Base-by-base conservation (phyloP, 768 basidiomycete genomes). In the Macrocybe gigantea region DNA sequence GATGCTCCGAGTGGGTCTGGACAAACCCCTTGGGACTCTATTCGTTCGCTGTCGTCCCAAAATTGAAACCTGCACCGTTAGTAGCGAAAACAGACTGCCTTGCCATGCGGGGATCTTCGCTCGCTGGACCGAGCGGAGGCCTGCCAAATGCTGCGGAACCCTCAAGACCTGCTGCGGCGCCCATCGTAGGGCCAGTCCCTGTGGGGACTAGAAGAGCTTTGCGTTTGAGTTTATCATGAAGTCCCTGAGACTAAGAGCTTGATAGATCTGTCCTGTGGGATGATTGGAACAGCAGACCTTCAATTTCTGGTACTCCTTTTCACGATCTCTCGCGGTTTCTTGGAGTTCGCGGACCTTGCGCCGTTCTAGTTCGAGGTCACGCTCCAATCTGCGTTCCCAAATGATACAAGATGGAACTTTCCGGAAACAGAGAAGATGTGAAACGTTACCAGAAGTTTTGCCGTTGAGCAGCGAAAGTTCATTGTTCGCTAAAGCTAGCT, bases 281-380 rank as follows among this genome's bases (percentile, higher is more conserved):
- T 7, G 44, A 45, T 30, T 45, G 39, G 29, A 6, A 33, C 32
- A 46, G 30, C 44, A 31, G 30, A 80, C 90, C 74, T 92, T 93
- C 36, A 93, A 77, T 59, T 88, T 91, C 48, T 87, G 85, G 58
- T 92, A 93, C 57, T 92, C 91, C 57, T 85, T 90, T 52, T 92
- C 90, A 56, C 82, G 75, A 57, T 91, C 88, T 56, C 81, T 76
- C 2, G 83, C 73, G 1, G 77, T 67, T 34, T 93, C 88, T 56
- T 89, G 86, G 29, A 88, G 61, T 15, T 90, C 88, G 6, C 81
- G 74, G 32, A 78, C 74, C 58, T 83, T 90, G 14, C 87, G 75
- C 31, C 85, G 77, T 63, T 93, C 90, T 29, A 85, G 52, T 55
- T 91, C 90, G 34, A 93, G 70, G 54, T 93, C 91, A 15, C 84